Conservation (phyloP, 441 rosid species). For the Gossypium aridum region DNA sequence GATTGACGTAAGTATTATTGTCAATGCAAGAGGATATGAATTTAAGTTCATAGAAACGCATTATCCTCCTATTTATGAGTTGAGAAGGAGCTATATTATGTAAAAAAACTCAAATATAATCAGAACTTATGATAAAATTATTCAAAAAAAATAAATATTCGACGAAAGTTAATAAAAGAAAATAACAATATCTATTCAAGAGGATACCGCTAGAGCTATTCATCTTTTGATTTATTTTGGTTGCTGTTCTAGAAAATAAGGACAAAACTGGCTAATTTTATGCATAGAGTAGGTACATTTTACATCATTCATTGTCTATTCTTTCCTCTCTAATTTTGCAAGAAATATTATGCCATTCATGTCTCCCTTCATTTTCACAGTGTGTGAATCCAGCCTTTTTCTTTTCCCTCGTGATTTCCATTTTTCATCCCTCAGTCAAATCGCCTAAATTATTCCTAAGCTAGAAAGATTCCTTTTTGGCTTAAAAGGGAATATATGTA, state of each 20-base stretch:
- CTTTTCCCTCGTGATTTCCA: not conserved
- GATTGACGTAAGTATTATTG: no score
- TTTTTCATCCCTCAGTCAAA: no score
- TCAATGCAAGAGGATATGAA: no score
- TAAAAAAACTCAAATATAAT: no score
- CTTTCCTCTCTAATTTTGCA: not conserved
- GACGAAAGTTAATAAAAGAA: no score
- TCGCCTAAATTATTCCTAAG: not conserved
- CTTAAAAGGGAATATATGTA: not conserved
- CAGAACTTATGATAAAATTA: no score
- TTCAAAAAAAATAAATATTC: no score
- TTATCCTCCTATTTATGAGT: no score
- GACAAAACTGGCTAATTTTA: not conserved
- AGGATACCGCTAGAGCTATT: not conserved
- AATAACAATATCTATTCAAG: no score
- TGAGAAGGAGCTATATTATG: fast-evolving
- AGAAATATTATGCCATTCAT: constrained; percentile 1
- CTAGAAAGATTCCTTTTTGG: not conserved
- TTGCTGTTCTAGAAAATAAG: constrained; percentile 15
- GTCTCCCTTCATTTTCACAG: not conserved
- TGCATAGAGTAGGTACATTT: not conserved
- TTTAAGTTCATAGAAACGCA: fast-evolving
- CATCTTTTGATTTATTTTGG: constrained; percentile 2
- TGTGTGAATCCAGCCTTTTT: not conserved
- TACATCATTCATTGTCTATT: not conserved